A percentile compares a stretch with the other conserved stretches of the same genome.
phyloP scores from a whole-genome alignment of 192 early-diverging fungal species.

The Umbelopsis ramanniana region DNA sequence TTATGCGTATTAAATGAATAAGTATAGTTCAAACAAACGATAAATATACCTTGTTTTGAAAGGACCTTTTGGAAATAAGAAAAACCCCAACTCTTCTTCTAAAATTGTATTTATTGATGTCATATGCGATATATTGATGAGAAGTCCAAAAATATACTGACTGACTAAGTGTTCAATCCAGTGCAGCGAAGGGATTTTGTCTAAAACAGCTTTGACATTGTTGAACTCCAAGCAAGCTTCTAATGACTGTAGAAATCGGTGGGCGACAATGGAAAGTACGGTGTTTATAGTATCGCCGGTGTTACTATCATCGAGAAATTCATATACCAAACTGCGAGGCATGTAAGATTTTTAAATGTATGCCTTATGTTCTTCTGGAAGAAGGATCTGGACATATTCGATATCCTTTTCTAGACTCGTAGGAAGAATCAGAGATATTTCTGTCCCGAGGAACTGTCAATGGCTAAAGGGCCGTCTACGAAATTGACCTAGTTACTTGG shows the following conservation, averaged over 20 bases:
- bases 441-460: neutral
- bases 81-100: too few relatives aligned
- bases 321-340: neutral
- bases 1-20: too few relatives aligned
- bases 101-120: too few relatives aligned
- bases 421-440: neutral
- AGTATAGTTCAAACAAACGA: too few relatives aligned
- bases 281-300: neutral
- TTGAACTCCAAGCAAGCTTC: neutral
- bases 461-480: too few relatives aligned
- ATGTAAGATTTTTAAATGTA: neutral
- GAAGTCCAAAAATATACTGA: too few relatives aligned
- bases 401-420: slow-evolving; percentile 18
- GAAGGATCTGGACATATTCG: slow-evolving; percentile 1
- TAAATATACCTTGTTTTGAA: too few relatives aligned
- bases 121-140: too few relatives aligned
- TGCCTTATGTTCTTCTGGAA: neutral
- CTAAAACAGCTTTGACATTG: neutral
- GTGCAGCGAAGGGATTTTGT: too few relatives aligned
- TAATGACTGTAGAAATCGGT: neutral
- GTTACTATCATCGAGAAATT: neutral
- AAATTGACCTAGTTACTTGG: too few relatives aligned
- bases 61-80: too few relatives aligned
- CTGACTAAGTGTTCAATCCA: too few relatives aligned
- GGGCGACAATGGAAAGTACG: neutral